These are phyloP conservation scores for Calycina herbarum DNA, from an alignment of 2,329 filamentous ascomycete species.

Conservation along the genomic window DNA sequence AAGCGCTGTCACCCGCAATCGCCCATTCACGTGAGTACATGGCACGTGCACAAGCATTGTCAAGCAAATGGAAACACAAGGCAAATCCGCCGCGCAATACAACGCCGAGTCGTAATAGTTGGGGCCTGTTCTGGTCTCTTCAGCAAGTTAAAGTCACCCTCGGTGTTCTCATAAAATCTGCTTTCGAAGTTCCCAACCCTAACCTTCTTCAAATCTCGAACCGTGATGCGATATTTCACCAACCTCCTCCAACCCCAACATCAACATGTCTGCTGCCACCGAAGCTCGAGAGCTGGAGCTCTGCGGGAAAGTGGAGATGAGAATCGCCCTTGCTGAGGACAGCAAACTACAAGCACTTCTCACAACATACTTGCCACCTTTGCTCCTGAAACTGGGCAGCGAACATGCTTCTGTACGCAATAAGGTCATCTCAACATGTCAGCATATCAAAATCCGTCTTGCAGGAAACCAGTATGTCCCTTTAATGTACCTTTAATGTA, in stretches of 20 bases:
- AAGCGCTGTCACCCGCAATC: neutral
- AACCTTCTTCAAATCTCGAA: slow-evolving; percentile 2
- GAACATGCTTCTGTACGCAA: slow-evolving; percentile 77
- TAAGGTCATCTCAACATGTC: slow-evolving; percentile 72
- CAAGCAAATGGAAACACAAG: neutral
- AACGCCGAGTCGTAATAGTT: slow-evolving; percentile 9
- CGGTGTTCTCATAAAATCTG: neutral
- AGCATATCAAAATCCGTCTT: slow-evolving; percentile 65
- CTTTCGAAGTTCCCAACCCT: neutral
- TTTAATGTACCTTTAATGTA: slow-evolving; percentile 21
- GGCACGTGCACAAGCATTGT: neutral
- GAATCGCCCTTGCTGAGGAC: slow-evolving; percentile 73
- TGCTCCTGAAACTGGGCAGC: slow-evolving; percentile 84
- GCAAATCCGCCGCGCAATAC: slow-evolving; percentile 5
- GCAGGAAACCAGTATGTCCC: slow-evolving; percentile 38
- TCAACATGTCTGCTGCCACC: slow-evolving; percentile 25
- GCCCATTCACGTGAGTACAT: neutral
- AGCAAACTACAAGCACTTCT: slow-evolving; percentile 77
- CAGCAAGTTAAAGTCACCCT: slow-evolving; percentile 4
- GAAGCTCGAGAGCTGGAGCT: slow-evolving; percentile 66
- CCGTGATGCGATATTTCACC: slow-evolving; percentile 14
- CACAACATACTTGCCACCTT: slow-evolving; percentile 73
- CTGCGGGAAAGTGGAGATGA: slow-evolving; percentile 80
- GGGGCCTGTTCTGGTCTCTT: neutral
- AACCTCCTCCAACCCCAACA: slow-evolving; percentile 7